phyloP scores from a whole-genome alignment of 768 basidiomycete genomes.

The Russula emetica region DNA sequence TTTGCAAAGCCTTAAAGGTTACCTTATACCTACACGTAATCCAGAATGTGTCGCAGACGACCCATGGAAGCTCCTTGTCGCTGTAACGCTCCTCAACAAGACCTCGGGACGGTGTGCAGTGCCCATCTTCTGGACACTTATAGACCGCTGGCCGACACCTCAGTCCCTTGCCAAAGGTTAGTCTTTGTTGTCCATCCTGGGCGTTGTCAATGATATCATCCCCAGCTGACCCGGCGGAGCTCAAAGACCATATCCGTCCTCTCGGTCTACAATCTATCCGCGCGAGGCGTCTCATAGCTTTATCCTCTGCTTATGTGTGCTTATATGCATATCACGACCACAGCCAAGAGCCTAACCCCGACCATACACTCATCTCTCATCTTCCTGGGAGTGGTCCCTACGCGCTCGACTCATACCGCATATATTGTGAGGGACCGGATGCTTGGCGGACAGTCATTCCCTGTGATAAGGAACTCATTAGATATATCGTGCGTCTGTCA shows the following conservation, averaged over 20 bases:
- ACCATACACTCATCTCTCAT: slow-evolving; percentile 45
- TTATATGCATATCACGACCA: no score
- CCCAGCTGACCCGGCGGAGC: slow-evolving; percentile 43
- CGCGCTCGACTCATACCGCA: slow-evolving; percentile 71
- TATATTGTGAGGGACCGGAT: slow-evolving; percentile 49
- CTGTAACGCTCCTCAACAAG: slow-evolving; percentile 65
- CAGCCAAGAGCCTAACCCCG: not conserved
- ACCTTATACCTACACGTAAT: not conserved
- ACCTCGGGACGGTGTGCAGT: slow-evolving; percentile 60
- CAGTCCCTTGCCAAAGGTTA: slow-evolving; percentile 49
- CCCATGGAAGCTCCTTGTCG: slow-evolving; percentile 69
- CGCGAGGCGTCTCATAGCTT: slow-evolving; percentile 48
- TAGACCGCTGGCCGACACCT: slow-evolving; percentile 57
- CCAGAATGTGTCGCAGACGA: slow-evolving; percentile 50
- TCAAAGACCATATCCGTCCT: slow-evolving; percentile 45
- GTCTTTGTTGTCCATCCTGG: not conserved
- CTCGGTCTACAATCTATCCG: slow-evolving; percentile 61
- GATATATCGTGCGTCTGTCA: slow-evolving; percentile 52
- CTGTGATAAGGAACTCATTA: slow-evolving; percentile 62
- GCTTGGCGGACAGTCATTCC: slow-evolving; percentile 66
- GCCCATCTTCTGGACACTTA: slow-evolving; percentile 58
- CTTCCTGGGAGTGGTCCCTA: slow-evolving; percentile 65
- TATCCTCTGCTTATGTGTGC: slow-evolving; percentile 48
- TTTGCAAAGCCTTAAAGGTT: no score
- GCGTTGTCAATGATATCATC: not conserved